A percentile compares a stretch with the other conserved stretches of the same genome.
Evolutionary conservation across 148 eudicot species (phyloP).

Genomic region (Drosera capensis): DNA sequence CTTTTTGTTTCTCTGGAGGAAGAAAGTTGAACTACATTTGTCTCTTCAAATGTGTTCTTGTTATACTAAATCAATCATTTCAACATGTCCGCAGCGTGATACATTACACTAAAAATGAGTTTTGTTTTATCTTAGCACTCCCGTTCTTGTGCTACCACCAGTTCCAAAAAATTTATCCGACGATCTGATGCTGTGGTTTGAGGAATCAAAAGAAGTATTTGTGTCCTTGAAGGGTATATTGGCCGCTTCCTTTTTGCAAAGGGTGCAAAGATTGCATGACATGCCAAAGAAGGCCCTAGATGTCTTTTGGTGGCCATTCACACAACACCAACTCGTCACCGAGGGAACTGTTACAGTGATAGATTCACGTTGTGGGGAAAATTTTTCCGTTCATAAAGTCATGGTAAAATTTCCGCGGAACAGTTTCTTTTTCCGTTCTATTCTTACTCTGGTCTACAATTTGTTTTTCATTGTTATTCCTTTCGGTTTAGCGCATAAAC

Average conservation of each 20-base stretch:
- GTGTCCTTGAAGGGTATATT: slow-evolving; percentile 52
- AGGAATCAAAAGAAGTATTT: slow-evolving; percentile 39
- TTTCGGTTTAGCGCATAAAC: too few relatives aligned
- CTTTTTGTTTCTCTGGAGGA: too few relatives aligned
- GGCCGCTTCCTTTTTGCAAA: slow-evolving; percentile 38
- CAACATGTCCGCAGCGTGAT: too few relatives aligned
- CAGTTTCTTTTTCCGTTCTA: background rate
- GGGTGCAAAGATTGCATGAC: slow-evolving; percentile 48
- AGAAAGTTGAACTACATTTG: too few relatives aligned
- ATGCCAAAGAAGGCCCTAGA: slow-evolving; percentile 71
- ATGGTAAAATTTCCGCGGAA: background rate
- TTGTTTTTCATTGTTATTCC: background rate
- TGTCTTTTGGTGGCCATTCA: slow-evolving; percentile 95
- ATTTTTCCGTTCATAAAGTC: slow-evolving; percentile 83
- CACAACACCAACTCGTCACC: slow-evolving; percentile 85
- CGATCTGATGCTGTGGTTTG: slow-evolving; percentile 71
- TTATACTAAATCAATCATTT: too few relatives aligned
- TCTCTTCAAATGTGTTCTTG: too few relatives aligned
- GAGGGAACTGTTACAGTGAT: slow-evolving; percentile 66
- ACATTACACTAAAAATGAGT: slow-evolving; percentile 8
- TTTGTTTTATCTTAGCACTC: slow-evolving; percentile 37
- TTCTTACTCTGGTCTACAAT: background rate
- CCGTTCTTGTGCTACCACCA: slow-evolving; percentile 77
- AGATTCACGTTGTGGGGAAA: slow-evolving; percentile 93
- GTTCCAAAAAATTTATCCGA: slow-evolving; percentile 73